Percentiles rank a stretch among this genome's conserved stretches.
Conservation (phyloP, 306 rosid species). For the Inga laurina region DNA sequence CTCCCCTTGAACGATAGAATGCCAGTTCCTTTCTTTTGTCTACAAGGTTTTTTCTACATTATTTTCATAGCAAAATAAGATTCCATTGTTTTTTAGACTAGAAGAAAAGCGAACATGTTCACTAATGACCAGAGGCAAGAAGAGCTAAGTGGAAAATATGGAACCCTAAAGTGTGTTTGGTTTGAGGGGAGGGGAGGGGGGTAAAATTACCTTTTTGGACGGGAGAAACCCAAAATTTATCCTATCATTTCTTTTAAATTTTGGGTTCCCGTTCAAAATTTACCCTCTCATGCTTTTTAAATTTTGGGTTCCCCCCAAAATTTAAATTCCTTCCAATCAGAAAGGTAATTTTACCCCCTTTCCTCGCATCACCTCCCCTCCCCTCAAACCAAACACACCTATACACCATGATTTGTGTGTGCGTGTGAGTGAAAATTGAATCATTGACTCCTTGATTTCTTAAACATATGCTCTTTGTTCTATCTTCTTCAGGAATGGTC, state of each 20-base stretch:
- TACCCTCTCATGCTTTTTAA: too few species aligned
- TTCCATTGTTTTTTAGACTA: neutral
- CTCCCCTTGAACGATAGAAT: neutral
- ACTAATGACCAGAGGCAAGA: constrained; percentile 5
- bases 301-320: too few species aligned
- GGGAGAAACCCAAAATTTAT: too few species aligned
- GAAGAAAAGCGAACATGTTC: neutral
- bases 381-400: too few species aligned
- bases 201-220: too few species aligned
- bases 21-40: neutral
- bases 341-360: too few species aligned
- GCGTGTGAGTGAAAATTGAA: neutral
- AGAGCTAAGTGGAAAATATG: neutral
- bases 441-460: neutral
- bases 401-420: neutral
- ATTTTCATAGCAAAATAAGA: neutral
- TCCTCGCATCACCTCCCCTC: too few species aligned
- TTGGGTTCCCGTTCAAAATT: too few species aligned
- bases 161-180: neutral
- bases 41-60: neutral
- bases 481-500: neutral
- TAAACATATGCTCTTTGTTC: neutral
- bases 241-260: neutral
- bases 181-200: too few species aligned
- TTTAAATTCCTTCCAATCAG: too few species aligned